phyloP scores from a whole-genome alignment of 805 yeast species.

The Cyberlindnera euphorbiiphila region DNA sequence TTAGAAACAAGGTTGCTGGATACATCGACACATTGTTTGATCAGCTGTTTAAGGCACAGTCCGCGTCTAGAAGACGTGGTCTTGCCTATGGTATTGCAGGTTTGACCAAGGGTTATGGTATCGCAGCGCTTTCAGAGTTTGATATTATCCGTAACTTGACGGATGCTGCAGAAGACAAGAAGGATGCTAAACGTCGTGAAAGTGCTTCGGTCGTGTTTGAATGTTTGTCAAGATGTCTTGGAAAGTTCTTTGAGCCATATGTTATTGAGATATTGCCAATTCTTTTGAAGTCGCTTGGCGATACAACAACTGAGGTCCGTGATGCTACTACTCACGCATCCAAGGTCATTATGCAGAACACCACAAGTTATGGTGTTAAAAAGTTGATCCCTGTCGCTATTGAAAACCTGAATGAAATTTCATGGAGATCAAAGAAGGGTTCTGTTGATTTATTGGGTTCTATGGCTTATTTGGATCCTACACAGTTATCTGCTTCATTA shows the following conservation, averaged over 20 bases:
- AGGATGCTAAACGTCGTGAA: conserved; percentile 68
- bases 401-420: conserved; percentile 76
- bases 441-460: conserved; percentile 94
- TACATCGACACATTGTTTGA: conserved; percentile 58
- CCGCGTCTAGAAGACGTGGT: conserved; percentile 62
- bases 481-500: conserved; percentile 84
- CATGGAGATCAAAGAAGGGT: conserved; percentile 97
- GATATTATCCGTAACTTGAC: conserved; percentile 72
- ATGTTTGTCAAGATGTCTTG: conserved; percentile 73
- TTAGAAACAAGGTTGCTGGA: conserved; percentile 44
- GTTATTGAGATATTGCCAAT: conserved; percentile 85
- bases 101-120: conserved; percentile 84
- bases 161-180: conserved; percentile 86
- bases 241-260: conserved; percentile 86
- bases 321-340: conserved; percentile 87
- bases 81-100: conserved; percentile 98
- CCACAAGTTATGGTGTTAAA: conserved; percentile 90
- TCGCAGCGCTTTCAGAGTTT: conserved; percentile 66
- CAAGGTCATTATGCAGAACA: conserved; percentile 78
- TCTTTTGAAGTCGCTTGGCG: conserved; percentile 80
- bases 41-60: conserved; percentile 50
- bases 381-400: conserved; percentile 89
- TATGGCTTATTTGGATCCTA: conserved; percentile 96
- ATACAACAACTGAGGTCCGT: conserved; percentile 78
- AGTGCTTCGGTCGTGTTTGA: conserved; percentile 86